Base-by-base conservation (phyloP, 106 monocot genomes). In the Ottelia alismoides region DNA sequence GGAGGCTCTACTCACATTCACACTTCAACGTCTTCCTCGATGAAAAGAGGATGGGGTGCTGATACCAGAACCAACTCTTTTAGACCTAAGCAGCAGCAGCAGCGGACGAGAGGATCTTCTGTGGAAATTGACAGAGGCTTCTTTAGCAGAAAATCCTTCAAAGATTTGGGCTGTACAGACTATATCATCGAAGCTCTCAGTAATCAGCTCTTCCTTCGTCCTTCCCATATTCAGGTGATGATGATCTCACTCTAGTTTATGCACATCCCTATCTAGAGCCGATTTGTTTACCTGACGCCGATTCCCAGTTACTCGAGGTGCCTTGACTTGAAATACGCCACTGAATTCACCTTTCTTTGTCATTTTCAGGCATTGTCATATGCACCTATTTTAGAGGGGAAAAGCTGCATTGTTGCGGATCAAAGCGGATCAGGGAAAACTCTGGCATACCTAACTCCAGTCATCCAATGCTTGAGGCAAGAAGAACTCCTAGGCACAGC, bases 351-450 rank as follows among this genome's bases (percentile, higher is more conserved):
- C 16, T 43, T 7, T 43, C 40, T 43, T 6, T 7, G 40, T 16
- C 40, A 43, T n/a, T 22, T 66, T 47, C 57, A 99, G 98, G 98
- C 90, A 1, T 68, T 86, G 77, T 72, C 86, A 25, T 90, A 72
- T 69, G 52, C 51, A 3, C 71, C 76, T 45, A 67, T 98, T 50
- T 71, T 86, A 58, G 66, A 73, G 67, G 98, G 90, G 28, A 98
- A 78, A 70, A 98, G 79, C 69, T 85, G 89, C 61, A 76, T 90
- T 35, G 71, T 98, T 73, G 82, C 89, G 24, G 98, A 90, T 63
- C 98, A 98, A 74, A 98, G 89, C 73, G 90, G 90, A 61, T 99
- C 90, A 21, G 98, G 98, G 6, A 99, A 99, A 58, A 99, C 98
- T 22, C 46, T 99, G 54, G 90, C 90, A 16, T 99, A 99, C 61